Base-by-base conservation (phyloP, 2,329 filamentous ascomycete genomes). In the Ophiostoma quercus region DNA sequence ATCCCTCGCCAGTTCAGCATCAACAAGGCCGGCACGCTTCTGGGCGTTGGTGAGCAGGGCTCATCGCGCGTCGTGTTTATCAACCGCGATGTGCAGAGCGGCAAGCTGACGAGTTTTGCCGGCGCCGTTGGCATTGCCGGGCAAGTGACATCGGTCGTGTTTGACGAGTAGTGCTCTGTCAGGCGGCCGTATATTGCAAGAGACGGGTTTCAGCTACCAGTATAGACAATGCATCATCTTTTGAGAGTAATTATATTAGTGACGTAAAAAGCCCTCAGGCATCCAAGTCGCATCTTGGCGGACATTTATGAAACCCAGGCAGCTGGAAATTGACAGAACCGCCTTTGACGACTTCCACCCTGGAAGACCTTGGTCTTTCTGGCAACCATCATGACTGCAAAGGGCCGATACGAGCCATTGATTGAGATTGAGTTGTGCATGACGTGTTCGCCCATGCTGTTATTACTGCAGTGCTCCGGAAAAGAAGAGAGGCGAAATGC, bases 1-100 rank as follows among this genome's bases (percentile, higher is more conserved):
- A 84, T 83, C 69, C 91, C 91, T 0, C 84, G 91, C 29, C 88
- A 90, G 57, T 90, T 92, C 77, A 84, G 83, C 67, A 79, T 92
- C 70, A 92, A 90, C 77, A 83, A 82, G 72, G 84, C 83, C 12
- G 90, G 90, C 0, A 83, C 83, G 69, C 78, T 89, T 71, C 79
- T 92, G 2, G 90, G 88, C 1, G 85, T 92, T 37, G 89, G 84
- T 0, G 82, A 90, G 73, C 89, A 92, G 78, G 78, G 79, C 19
- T 86, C 86, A 67, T 80, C 82, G 41, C 85, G 84, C 39, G 85
- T 92, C 1, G 85, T 84, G 7, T 78, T 94, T 67, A 84, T 90
- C 66, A 77, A 80, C 74, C 82, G 91, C 6, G 83, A 92, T 77
- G 79, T 83, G 1, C 72, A 76, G 69, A 88, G 85, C 0, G 91